phyloP scores from a whole-genome alignment of 352 stramenopile genomes.

The Pythium brassicae region DNA sequence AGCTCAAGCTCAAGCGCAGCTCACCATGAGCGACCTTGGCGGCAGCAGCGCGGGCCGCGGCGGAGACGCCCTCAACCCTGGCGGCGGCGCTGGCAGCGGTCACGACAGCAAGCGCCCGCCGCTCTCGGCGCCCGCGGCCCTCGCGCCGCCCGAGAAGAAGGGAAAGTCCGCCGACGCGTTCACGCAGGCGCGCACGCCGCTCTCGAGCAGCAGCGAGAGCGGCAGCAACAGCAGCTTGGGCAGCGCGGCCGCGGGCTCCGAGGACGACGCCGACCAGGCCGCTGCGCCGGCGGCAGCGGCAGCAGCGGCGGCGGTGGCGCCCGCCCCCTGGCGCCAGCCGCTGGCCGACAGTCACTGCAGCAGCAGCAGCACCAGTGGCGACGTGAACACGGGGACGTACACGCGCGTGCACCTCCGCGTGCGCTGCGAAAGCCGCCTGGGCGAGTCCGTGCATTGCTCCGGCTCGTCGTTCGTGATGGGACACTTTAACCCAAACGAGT shows the following conservation, averaged over 20 bases:
- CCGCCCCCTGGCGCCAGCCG: background rate
- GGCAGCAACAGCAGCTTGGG: conserved; percentile 15
- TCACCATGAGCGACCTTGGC: background rate
- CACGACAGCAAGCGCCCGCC: conserved; percentile 16
- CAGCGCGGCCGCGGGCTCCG: conserved; percentile 12
- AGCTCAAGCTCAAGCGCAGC: background rate
- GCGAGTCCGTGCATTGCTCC: conserved; percentile 74
- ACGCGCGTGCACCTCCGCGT: conserved; percentile 75
- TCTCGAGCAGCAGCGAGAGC: conserved; percentile 14
- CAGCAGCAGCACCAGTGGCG: conserved; percentile 26
- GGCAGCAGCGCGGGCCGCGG: background rate
- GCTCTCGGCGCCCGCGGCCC: conserved; percentile 7
- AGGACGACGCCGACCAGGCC: conserved; percentile 15
- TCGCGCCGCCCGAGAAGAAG: conserved; percentile 17
- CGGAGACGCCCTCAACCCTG: too few relatives aligned
- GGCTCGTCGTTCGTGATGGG: conserved; percentile 84
- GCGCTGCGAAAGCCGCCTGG: conserved; percentile 61
- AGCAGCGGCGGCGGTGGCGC: background rate
- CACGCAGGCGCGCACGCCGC: background rate
- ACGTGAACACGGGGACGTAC: conserved; percentile 81
- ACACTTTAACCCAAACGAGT: conserved; percentile 85
- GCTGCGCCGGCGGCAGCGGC: background rate
- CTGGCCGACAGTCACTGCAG: too few relatives aligned
- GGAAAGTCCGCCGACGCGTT: conserved; percentile 12
- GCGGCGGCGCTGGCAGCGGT: background rate